Conservation (phyloP, 306 rosid species). For the Casuarina equisetifolia region DNA sequence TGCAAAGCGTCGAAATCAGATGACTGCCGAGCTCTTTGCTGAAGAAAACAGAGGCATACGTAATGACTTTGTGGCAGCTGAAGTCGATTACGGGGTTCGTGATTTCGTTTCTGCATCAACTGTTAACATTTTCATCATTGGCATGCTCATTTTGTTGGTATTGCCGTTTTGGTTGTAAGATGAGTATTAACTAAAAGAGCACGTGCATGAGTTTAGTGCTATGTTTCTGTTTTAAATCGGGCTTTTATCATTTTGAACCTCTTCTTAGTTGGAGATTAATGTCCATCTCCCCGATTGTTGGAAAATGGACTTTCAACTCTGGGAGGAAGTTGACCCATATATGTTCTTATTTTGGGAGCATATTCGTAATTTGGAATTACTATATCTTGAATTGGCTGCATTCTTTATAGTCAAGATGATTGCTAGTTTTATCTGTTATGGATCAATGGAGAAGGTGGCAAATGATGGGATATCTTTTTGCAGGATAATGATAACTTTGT, state of each 20-base stretch:
- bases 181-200: neutral
- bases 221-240: neutral
- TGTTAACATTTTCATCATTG: slow-evolving; percentile 2
- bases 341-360: slow-evolving; percentile 1
- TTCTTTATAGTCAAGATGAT: slow-evolving; percentile 32
- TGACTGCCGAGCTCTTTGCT: slow-evolving; percentile 51
- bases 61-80: slow-evolving; percentile 51
- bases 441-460: slow-evolving; percentile 39
- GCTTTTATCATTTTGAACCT: no score
- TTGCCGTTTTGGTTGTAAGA: neutral
- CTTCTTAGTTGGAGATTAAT: neutral
- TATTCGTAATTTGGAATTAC: slow-evolving; percentile 21
- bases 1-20: slow-evolving; percentile 47
- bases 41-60: slow-evolving; percentile 46
- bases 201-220: neutral
- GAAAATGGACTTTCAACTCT: neutral
- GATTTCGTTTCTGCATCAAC: slow-evolving; percentile 7
- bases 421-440: slow-evolving; percentile 34
- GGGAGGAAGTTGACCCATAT: neutral
- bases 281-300: neutral
- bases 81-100: slow-evolving; percentile 61
- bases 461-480: slow-evolving; percentile 48
- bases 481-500: slow-evolving; percentile 66
- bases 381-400: slow-evolving; percentile 25
- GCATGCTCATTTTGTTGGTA: slow-evolving; percentile 1